These are phyloP conservation scores for Trichosporon sp. DNA, from an alignment of 1,284 basidiomycete species.

Conservation along the genomic window DNA sequence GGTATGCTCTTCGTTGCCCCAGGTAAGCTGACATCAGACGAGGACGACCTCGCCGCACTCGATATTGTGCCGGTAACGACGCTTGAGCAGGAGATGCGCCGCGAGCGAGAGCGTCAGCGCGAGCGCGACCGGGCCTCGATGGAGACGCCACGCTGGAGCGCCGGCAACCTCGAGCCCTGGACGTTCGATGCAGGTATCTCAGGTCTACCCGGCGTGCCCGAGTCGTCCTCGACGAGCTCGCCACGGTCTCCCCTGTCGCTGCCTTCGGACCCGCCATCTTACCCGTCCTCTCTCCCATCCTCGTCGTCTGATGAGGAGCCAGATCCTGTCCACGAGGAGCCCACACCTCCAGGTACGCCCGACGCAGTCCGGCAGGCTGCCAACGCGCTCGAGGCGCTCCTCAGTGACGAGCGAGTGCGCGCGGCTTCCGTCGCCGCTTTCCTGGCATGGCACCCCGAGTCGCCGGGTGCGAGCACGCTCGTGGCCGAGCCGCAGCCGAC, in stretches of 20 bases:
- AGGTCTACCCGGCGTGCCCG: background rate
- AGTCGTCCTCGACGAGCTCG: background rate
- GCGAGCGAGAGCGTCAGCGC: too few relatives aligned
- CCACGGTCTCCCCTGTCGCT: background rate
- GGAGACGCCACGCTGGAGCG: slow-evolving; percentile 3
- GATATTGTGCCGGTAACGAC: slow-evolving; percentile 13
- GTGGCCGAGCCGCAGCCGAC: slow-evolving; percentile 34
- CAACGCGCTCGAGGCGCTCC: slow-evolving; percentile 9
- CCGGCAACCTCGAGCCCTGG: background rate
- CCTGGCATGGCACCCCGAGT: slow-evolving; percentile 27
- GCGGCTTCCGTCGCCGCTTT: slow-evolving; percentile 19
- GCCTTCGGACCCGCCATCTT: background rate
- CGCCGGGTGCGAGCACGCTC: slow-evolving; percentile 16
- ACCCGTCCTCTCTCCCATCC: background rate
- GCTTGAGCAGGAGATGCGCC: background rate
- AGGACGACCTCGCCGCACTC: background rate
- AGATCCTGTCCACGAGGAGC: background rate
- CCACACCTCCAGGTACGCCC: background rate
- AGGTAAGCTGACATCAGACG: slow-evolving; percentile 10
- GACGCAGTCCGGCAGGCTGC: background rate
- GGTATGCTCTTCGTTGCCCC: slow-evolving; percentile 5
- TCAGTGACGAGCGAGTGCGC: slow-evolving; percentile 4
- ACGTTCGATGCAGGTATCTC: background rate
- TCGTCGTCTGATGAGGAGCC: background rate
- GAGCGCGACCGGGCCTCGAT: background rate